phyloP scores from a whole-genome alignment of 2,329 filamentous ascomycete species.

The Cercospora citrullina region DNA sequence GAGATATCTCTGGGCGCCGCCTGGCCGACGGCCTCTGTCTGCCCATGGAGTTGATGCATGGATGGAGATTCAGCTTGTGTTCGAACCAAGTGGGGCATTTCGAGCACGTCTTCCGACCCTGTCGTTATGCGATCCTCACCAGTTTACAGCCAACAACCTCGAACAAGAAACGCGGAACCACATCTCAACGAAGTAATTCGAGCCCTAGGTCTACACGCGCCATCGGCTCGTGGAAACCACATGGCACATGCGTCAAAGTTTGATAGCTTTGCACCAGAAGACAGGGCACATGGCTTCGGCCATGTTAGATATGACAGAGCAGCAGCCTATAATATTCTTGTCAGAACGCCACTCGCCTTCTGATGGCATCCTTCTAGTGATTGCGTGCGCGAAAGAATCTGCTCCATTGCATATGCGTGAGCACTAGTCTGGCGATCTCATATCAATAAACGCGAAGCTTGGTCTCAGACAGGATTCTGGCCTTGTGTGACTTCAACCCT shows the following conservation, averaged over 20 bases:
- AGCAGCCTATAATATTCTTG: not conserved
- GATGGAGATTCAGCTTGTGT: not conserved
- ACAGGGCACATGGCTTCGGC: not conserved
- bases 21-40: not conserved
- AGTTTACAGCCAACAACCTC: not conserved
- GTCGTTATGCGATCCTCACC: constrained; percentile 4
- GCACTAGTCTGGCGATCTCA: not conserved
- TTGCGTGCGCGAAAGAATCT: not conserved
- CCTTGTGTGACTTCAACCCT: not conserved
- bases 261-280: constrained; percentile 3
- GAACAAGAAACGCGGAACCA: not conserved
- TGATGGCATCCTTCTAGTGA: constrained; percentile 8
- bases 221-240: constrained; percentile 19
- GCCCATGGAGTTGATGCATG: not conserved
- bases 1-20: not conserved
- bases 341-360: not conserved
- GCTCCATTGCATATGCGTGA: not conserved
- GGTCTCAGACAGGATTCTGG: not conserved
- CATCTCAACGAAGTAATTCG: not conserved
- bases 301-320: constrained; percentile 3
- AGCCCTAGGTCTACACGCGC: not conserved
- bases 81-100: constrained; percentile 1
- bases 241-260: constrained; percentile 17
- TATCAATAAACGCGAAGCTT: not conserved
- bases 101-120: constrained; percentile 16